Conservation (phyloP, 208 protist genomes). For the Trypanosoma avium region DNA sequence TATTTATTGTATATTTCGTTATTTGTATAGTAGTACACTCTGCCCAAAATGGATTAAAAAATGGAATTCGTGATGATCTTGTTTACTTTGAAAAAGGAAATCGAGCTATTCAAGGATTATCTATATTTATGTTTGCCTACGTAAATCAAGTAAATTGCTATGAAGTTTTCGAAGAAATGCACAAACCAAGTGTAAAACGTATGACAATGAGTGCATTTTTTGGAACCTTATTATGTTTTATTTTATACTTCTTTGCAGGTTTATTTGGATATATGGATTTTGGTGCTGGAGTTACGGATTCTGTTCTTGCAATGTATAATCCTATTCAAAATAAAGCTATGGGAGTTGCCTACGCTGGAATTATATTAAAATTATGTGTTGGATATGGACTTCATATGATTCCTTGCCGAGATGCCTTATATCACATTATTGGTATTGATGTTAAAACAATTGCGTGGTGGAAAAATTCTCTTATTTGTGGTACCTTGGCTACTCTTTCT, state of each 20-base stretch:
- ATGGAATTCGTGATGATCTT: slow-evolving; percentile 35
- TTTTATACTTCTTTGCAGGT: slow-evolving; percentile 73
- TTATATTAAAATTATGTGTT: slow-evolving; percentile 75
- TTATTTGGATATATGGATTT: slow-evolving; percentile 86
- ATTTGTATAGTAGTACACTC: slow-evolving; percentile 63
- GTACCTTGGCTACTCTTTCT: slow-evolving; percentile 31
- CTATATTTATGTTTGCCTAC: slow-evolving; percentile 75
- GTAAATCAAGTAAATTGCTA: slow-evolving; percentile 72
- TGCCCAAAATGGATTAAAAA: slow-evolving; percentile 22
- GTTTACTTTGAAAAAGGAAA: slow-evolving; percentile 50
- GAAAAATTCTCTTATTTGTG: slow-evolving; percentile 44
- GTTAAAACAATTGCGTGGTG: slow-evolving; percentile 48
- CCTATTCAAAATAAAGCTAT: slow-evolving; percentile 52
- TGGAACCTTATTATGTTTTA: slow-evolving; percentile 45
- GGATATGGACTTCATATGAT: slow-evolving; percentile 67
- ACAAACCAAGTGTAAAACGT: slow-evolving; percentile 40
- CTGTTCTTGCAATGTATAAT: slow-evolving; percentile 63
- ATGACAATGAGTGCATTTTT: slow-evolving; percentile 51
- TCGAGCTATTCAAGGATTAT: slow-evolving; percentile 47
- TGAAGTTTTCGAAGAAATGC: slow-evolving; percentile 63
- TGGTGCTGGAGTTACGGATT: slow-evolving; percentile 36
- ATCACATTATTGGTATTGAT: slow-evolving; percentile 46
- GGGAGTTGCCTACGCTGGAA: slow-evolving; percentile 49
- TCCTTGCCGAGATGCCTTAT: slow-evolving; percentile 60
- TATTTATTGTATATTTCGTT: slow-evolving; percentile 78